Base-by-base conservation (phyloP, 345 rosid genomes). In the Balakata baccata region DNA sequence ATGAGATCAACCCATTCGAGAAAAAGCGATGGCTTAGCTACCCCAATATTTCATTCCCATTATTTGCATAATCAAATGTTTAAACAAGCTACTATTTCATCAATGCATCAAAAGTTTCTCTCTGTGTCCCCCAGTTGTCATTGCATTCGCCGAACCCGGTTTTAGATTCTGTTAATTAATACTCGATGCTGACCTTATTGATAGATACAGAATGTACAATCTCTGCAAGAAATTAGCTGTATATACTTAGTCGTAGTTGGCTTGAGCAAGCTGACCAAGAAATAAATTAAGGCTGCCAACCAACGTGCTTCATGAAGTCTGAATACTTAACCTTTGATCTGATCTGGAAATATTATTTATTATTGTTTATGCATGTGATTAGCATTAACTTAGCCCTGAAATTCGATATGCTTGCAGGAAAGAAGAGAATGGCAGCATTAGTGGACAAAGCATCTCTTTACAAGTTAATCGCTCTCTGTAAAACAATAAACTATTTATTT, bases 21-120 rank as follows among this genome's bases (percentile, higher is more conserved):
- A 39, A 7, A 46, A 29, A 72, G 64, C 41, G 75, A 75, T 71
- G 4, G 13, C 7, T 66, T 16, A 71, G 20, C 77, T 41, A 49
- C 77, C 59, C 20, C 0, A 12, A 14, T 14, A 57, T 12, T 18
- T 66, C n/a, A 17, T 53, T 18, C 67, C 37, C 43, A 20, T 11
- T 38, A 17, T 29, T 34, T 56, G 11, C 49, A 18, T 12, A 41
- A 64, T 51, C 14, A 29, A 47, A 17, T 22, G 0, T 22, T 39
- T 61, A n/a, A 18, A 5, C 47, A 50, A 1, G 34, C 38, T 58
- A 10, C 29, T 2, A 16, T 38, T 38, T 11, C 58, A 20, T 23
- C 4, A 64, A 18, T 10, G 22, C 41, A 49, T 57, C 39, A 61
- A 14, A 23, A 9, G 13, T 62, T 2, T 64, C 58, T 63, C 25